These are phyloP conservation scores for Scheffersomyces coipomensis DNA, from an alignment of 805 yeast species.

Conservation along the genomic window DNA sequence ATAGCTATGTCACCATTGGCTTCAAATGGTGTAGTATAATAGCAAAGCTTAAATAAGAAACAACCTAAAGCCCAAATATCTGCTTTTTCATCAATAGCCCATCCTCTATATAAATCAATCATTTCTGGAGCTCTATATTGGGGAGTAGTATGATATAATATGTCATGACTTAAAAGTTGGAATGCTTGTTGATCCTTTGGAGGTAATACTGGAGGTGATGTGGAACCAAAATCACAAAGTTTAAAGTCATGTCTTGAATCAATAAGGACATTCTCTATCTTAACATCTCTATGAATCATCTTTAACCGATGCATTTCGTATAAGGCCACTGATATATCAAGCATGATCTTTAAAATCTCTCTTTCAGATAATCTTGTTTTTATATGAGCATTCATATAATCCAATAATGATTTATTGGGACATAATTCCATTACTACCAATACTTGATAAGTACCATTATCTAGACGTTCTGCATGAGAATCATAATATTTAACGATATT, in stretches of 20 bases:
- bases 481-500: constrained; percentile 70
- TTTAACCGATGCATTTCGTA: constrained; percentile 81
- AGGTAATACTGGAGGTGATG: constrained; percentile 64
- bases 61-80: constrained; percentile 98
- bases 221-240: constrained; percentile 92
- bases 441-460: constrained; percentile 69
- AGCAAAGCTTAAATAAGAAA: constrained; percentile 84
- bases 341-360: constrained; percentile 81
- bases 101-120: constrained; percentile 81
- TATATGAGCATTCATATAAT: constrained; percentile 84
- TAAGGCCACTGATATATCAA: constrained; percentile 76
- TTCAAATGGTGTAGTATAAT: constrained; percentile 94
- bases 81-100: constrained; percentile 86
- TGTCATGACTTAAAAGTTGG: constrained; percentile 76
- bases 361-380: constrained; percentile 72
- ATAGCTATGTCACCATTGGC: constrained; percentile 84
- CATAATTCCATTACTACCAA: constrained; percentile 91
- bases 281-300: constrained; percentile 87
- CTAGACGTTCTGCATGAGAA: constrained; percentile 68
- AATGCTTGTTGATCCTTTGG: constrained; percentile 76
- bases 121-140: constrained; percentile 96
- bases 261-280: constrained; percentile 90
- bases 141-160: constrained; percentile 89
- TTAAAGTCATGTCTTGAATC: constrained; percentile 70
- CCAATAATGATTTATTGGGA: constrained; percentile 80